phyloP scores from a whole-genome alignment of 2,329 filamentous ascomycete genomes.

The Trichoderma brevicompactum region DNA sequence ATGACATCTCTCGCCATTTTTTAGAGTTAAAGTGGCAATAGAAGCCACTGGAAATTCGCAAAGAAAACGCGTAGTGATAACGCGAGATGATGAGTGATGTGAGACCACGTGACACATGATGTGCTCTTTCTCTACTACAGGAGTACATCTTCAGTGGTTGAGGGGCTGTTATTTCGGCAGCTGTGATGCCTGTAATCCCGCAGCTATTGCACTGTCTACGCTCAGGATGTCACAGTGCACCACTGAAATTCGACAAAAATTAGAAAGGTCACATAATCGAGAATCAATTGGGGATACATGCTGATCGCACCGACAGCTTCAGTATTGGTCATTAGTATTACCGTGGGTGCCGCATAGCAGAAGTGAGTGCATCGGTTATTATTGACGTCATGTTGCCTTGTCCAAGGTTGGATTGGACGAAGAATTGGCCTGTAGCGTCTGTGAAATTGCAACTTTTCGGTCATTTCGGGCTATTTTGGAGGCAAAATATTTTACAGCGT shows the following conservation, averaged over 20 bases:
- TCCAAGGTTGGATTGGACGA: background rate
- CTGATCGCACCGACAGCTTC: too few species aligned
- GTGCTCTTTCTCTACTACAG: background rate
- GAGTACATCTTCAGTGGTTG: background rate
- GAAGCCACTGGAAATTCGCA: background rate
- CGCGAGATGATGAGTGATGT: constrained; percentile 4
- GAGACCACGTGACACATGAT: constrained; percentile 11
- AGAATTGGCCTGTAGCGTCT: background rate
- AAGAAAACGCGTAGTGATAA: constrained; percentile 3
- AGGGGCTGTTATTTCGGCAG: background rate
- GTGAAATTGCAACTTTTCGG: background rate
- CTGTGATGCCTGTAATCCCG: background rate
- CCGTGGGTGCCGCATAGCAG: background rate
- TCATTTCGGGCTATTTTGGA: background rate
- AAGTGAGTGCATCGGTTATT: background rate
- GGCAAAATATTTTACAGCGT: too few species aligned
- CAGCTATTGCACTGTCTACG: too few species aligned
- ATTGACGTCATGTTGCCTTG: background rate
- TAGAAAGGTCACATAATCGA: background rate
- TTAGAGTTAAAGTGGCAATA: background rate
- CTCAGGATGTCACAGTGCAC: background rate
- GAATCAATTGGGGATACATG: background rate
- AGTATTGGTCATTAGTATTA: background rate
- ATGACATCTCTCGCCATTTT: constrained; percentile 33
- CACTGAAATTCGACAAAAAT: background rate